phyloP scores from a whole-genome alignment of 257 asterid genomes.

The Striga asiatica region DNA sequence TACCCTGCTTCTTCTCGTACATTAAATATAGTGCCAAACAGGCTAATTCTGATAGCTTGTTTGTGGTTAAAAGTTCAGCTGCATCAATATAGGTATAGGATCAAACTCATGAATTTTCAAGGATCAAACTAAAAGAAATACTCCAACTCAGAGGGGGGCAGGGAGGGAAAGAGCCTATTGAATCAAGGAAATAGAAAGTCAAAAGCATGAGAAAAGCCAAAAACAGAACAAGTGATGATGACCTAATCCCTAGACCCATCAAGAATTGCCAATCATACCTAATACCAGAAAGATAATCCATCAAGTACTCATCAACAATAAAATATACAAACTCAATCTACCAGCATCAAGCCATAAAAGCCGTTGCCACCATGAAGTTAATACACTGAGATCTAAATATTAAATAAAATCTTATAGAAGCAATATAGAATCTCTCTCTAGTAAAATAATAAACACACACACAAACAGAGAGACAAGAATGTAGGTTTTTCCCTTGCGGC shows the following conservation, averaged over 20 bases:
- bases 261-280: too few species aligned
- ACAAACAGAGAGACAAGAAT: neutral
- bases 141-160: neutral
- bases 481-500: neutral
- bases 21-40: slow-evolving; percentile 92
- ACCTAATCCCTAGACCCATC: too few species aligned
- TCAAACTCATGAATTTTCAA: slow-evolving; percentile 4
- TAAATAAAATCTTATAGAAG: too few species aligned
- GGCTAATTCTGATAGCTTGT: slow-evolving; percentile 89
- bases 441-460: neutral
- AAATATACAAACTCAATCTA: neutral
- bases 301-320: too few species aligned
- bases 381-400: neutral
- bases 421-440: too few species aligned
- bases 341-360: slow-evolving; percentile 5
- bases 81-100: slow-evolving; percentile 23
- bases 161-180: too few species aligned
- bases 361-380: neutral
- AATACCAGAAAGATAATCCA: too few species aligned
- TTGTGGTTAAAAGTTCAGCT: slow-evolving; percentile 96
- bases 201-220: too few species aligned
- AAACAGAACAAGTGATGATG: too few species aligned
- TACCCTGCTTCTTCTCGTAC: slow-evolving; percentile 99
- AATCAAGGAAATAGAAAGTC: too few species aligned
- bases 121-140: neutral